A percentile compares a stretch with the other conserved stretches of the same genome.
Conservation (phyloP, 2,329 filamentous ascomycete genomes). For the Metarhizium brunneum region DNA sequence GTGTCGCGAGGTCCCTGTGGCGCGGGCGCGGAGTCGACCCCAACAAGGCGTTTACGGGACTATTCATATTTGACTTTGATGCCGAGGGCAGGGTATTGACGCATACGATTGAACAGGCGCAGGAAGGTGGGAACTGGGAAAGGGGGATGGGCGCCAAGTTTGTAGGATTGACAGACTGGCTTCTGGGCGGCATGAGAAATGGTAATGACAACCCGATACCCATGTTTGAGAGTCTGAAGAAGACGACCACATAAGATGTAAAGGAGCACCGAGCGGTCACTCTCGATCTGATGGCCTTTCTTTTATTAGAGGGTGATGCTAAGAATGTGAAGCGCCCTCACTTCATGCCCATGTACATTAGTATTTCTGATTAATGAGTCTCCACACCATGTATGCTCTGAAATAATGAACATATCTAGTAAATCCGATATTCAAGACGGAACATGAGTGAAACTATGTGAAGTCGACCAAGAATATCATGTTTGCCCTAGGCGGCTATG, state of each 20-base stretch:
- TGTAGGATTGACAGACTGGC: constrained; percentile 88
- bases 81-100: constrained; percentile 71
- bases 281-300: background rate
- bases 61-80: constrained; percentile 97
- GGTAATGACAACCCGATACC: constrained; percentile 24
- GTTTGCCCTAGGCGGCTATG: background rate
- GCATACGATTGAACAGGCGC: constrained; percentile 90
- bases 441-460: too few relatives aligned
- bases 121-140: constrained; percentile 77
- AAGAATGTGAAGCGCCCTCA: background rate
- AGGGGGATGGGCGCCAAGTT: constrained; percentile 71
- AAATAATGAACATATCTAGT: too few relatives aligned
- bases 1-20: constrained; percentile 34
- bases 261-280: background rate
- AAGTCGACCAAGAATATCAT: too few relatives aligned
- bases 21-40: constrained; percentile 33
- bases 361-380: background rate
- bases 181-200: constrained; percentile 62
- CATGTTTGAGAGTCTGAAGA: constrained; percentile 23
- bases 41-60: constrained; percentile 72
- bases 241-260: constrained; percentile 5
- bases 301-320: background rate
- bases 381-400: constrained; percentile 1
- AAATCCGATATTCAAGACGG: too few relatives aligned
- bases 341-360: background rate